A percentile compares a stretch with the other conserved stretches of the same genome.
These are phyloP conservation scores for Diaporthe sp. DNA, from an alignment of 2,329 filamentous ascomycete genomes.

Conservation along the genomic window DNA sequence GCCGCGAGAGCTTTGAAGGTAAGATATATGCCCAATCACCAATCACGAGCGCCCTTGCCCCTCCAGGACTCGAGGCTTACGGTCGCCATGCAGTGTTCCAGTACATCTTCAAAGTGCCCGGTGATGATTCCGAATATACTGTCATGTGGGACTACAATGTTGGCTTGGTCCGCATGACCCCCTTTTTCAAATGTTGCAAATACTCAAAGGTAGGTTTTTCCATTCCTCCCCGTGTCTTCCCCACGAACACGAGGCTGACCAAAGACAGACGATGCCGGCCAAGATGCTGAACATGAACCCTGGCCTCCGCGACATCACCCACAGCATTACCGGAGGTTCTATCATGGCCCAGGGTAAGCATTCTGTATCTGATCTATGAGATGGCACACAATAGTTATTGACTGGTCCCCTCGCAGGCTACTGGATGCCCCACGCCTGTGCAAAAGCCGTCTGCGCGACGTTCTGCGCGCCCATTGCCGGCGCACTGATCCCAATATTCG, in stretches of 20 bases:
- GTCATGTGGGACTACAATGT: conserved; percentile 99
- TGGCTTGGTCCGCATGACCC: conserved; percentile 92
- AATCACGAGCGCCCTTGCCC: background rate
- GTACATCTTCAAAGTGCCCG: conserved; percentile 83
- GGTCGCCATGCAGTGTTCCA: conserved; percentile 75
- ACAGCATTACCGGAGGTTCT: conserved; percentile 94
- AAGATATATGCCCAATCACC: conserved; percentile 46
- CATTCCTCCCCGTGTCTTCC: background rate
- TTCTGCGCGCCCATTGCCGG: conserved; percentile 90
- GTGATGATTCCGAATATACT: conserved; percentile 75
- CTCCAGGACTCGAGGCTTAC: conserved; percentile 31
- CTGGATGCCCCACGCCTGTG: conserved; percentile 94
- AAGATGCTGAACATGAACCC: conserved; percentile 85
- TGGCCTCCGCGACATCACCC: conserved; percentile 88
- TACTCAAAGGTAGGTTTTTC: conserved; percentile 81
- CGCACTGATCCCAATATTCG: conserved; percentile 92
- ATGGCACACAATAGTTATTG: conserved; percentile 26
- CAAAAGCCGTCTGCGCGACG: conserved; percentile 87
- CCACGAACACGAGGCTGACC: conserved; percentile 21
- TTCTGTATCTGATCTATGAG: background rate
- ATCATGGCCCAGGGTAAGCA: conserved; percentile 86
- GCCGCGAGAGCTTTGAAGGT: conserved; percentile 92
- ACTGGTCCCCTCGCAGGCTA: conserved; percentile 75
- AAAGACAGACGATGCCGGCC: conserved; percentile 82
- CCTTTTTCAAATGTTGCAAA: conserved; percentile 91